phyloP scores from a whole-genome alignment of 257 asterid species.

The Solanum megistacrolobum region DNA sequence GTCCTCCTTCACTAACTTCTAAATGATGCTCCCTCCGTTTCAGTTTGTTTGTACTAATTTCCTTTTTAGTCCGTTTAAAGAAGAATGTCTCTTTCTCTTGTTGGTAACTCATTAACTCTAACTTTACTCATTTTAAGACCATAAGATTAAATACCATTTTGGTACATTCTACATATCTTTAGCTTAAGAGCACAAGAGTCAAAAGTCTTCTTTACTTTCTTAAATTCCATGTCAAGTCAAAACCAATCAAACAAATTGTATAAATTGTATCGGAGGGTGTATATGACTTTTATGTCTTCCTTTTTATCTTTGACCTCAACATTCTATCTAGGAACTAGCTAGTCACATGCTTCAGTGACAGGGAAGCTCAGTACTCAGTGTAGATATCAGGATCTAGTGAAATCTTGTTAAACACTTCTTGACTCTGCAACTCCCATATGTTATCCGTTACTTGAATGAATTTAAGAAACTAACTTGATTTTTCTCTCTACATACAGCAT shows the following conservation, averaged over 20 bases:
- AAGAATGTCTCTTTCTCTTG: background rate
- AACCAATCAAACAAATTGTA: background rate
- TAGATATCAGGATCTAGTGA: background rate
- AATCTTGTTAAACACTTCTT: background rate
- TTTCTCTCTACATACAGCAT: conserved; percentile 15
- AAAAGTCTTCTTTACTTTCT: background rate
- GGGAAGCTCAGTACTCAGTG: background rate
- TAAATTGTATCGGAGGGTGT: background rate
- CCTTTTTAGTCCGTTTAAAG: background rate
- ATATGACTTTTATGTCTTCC: background rate
- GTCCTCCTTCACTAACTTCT: background rate
- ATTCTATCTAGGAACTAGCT: background rate
- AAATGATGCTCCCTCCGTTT: background rate
- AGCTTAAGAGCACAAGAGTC: background rate
- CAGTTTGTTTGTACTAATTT: background rate
- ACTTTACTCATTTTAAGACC: background rate
- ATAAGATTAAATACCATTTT: background rate
- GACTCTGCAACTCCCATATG: background rate
- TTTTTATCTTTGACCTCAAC: background rate
- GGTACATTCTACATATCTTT: background rate
- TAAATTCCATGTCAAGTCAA: background rate
- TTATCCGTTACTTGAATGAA: background rate
- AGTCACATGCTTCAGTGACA: background rate
- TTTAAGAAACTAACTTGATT: background rate
- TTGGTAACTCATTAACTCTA: background rate